Conservation (phyloP, 73 alveolate species). For the Paramecium bursaria region DNA sequence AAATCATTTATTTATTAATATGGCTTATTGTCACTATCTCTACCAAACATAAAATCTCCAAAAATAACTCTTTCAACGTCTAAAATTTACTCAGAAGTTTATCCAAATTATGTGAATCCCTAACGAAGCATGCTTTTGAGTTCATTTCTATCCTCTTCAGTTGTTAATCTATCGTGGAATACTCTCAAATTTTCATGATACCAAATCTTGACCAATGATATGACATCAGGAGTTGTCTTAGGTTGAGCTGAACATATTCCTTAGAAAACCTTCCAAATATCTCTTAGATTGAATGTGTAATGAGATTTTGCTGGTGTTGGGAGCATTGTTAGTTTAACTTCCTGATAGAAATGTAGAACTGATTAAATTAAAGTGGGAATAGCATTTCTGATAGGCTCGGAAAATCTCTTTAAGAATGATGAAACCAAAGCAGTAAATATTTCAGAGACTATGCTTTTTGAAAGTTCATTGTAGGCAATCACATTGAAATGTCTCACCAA, state of each 20-base stretch:
- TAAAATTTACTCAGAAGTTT: conserved; percentile 55
- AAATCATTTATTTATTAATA: conserved; percentile 61
- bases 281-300: conserved; percentile 99
- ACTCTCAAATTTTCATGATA: conserved; percentile 98
- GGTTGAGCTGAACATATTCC: conserved; percentile 71
- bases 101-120: conserved; percentile 78
- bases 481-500: conserved; percentile 97
- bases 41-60: conserved; percentile 88
- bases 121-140: conserved; percentile 76
- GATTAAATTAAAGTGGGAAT: conserved; percentile 74
- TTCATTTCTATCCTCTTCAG: conserved; percentile 88
- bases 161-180: conserved; percentile 93
- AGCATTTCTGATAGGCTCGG: conserved; percentile 78
- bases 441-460: conserved; percentile 88
- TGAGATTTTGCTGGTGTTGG: conserved; percentile 99
- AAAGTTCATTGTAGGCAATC: conserved; percentile 92
- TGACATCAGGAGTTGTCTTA: conserved; percentile 65
- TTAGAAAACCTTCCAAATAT: conserved; percentile 91
- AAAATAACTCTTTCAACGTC: conserved; percentile 97
- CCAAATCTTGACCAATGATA: conserved; percentile 97
- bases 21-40: conserved; percentile 58
- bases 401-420: conserved; percentile 68
- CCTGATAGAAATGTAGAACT: conserved; percentile 87
- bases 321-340: conserved; percentile 92
- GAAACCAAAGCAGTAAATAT: conserved; percentile 83